phyloP scores from a whole-genome alignment of 1,284 basidiomycete species.

The Inonotus obliquus region DNA sequence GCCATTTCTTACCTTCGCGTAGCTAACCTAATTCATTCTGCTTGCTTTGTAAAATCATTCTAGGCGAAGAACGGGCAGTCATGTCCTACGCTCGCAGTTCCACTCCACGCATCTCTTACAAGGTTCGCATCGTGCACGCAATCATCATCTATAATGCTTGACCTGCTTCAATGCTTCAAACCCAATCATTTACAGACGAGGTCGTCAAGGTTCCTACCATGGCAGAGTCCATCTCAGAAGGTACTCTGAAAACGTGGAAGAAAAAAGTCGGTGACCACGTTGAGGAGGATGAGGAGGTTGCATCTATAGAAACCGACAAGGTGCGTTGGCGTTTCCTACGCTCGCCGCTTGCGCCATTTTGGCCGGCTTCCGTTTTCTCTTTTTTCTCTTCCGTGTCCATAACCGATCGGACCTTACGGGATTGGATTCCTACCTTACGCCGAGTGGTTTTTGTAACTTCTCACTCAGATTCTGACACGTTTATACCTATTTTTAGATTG shows the following conservation, averaged over 20 bases:
- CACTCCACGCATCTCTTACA: slow-evolving; percentile 64
- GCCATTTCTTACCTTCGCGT: slow-evolving; percentile 21
- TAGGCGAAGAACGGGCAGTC: slow-evolving; percentile 44
- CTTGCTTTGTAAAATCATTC: slow-evolving; percentile 3
- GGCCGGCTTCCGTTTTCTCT: slow-evolving; percentile 1
- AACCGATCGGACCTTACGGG: too few species aligned
- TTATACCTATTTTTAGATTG: slow-evolving; percentile 62
- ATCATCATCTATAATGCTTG: neutral
- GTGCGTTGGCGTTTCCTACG: slow-evolving; percentile 27
- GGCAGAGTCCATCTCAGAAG: slow-evolving; percentile 99
- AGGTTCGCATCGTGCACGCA: slow-evolving; percentile 39
- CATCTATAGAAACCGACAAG: slow-evolving; percentile 99
- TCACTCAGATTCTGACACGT: neutral
- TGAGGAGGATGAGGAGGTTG: slow-evolving; percentile 91
- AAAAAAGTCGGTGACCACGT: slow-evolving; percentile 94
- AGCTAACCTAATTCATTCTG: neutral
- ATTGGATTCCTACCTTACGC: too few species aligned
- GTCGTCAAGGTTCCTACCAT: slow-evolving; percentile 97
- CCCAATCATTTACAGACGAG: slow-evolving; percentile 48
- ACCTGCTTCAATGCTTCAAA: too few species aligned
- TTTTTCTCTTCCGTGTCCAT: neutral
- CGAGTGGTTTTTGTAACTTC: neutral
- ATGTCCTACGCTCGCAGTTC: slow-evolving; percentile 54
- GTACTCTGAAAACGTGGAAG: slow-evolving; percentile 92
- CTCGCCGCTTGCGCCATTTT: slow-evolving; percentile 29